A percentile compares a stretch with the other conserved stretches of the same genome.
phyloP scores from a whole-genome alignment of 2,329 filamentous ascomycete species.

The Aspergillus tamarii region DNA sequence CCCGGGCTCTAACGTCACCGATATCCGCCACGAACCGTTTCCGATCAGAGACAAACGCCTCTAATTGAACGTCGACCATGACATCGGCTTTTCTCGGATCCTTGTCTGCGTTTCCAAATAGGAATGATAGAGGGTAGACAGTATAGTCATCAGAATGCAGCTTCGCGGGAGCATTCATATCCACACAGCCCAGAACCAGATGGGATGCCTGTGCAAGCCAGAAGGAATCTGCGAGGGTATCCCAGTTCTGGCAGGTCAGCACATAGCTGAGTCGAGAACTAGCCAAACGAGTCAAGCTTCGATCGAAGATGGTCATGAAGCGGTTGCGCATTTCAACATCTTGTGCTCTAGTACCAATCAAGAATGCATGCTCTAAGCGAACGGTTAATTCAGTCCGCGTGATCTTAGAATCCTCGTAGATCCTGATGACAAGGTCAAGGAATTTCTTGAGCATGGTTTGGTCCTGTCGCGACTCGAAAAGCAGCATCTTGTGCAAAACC shows the following conservation, averaged over 20 bases:
- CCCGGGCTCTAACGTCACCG: conserved; percentile 81
- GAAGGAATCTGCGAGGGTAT: conserved; percentile 89
- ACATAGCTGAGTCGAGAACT: conserved; percentile 88
- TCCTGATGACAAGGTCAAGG: conserved; percentile 91
- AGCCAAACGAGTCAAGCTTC: conserved; percentile 88
- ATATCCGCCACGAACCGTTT: conserved; percentile 82
- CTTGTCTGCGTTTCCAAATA: conserved; percentile 73
- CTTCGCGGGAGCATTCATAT: conserved; percentile 77
- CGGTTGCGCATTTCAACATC: conserved; percentile 97
- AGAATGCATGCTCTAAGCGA: conserved; percentile 94
- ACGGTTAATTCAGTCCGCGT: conserved; percentile 94
- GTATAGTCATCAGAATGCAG: conserved; percentile 84
- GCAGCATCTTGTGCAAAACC: conserved; percentile 97
- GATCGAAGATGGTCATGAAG: conserved; percentile 95
- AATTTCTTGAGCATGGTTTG: conserved; percentile 88
- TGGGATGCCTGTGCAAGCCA: conserved; percentile 97
- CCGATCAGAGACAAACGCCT: conserved; percentile 76
- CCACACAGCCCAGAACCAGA: conserved; percentile 85
- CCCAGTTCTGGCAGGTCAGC: conserved; percentile 92
- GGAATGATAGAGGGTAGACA: conserved; percentile 70
- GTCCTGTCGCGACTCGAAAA: conserved; percentile 85
- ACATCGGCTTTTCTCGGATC: conserved; percentile 66
- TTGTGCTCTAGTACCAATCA: conserved; percentile 89
- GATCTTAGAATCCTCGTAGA: conserved; percentile 97
- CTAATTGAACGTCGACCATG: conserved; percentile 81